Evolutionary conservation across 352 stramenopile species (phyloP), one percentile per base, ranked within the genome.

Genomic region (Phytophthora podocarpi): DNA sequence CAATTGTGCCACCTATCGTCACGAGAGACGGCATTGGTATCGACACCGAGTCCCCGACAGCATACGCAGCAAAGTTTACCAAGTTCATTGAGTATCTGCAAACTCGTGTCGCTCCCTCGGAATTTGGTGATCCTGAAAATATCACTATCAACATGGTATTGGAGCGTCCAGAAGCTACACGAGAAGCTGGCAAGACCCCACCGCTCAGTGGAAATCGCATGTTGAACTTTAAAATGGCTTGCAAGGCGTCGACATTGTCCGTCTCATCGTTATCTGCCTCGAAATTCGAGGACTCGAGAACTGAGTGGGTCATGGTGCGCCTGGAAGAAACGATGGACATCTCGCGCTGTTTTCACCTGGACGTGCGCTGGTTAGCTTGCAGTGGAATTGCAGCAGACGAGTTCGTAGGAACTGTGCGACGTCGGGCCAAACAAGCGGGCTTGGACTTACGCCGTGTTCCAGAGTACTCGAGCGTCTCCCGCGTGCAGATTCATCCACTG

Each of bases 311-410:
- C 8, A 80, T 93, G 75, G 68, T 93, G 31, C 71, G 76, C 1
- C 34, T 93, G 3, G 82, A 91, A 58, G 78, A 87, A 36, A 82
- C 65, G 2, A 80, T 89, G 67, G 59, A 85, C 41, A 62, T 85
- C 3, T 72, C 71, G 8, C 74, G 74, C 21, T 89, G 64, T 23
- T 93, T 82, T 28, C 82, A 93, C 39, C 58, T 93, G 34, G 85
- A 91, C 31, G 69, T 93, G 23, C 80, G 82, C 4, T 93, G 85
- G 85, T 62, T 92, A 8, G 85, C 82, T n/a, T 93, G 85, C 64
- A 90, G 82, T 49, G 82, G 85, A 35, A 87, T 78, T 16, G 77
- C 85, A 20, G 75, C 82, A 0, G 85, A 93, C 40, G 85, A 93
- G 35, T 91, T 93, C 56, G 78, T 93, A 39, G 58, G 74, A 12